Conservation (phyloP, 2,329 filamentous ascomycete genomes). For the Monilinia fructigena region DNA sequence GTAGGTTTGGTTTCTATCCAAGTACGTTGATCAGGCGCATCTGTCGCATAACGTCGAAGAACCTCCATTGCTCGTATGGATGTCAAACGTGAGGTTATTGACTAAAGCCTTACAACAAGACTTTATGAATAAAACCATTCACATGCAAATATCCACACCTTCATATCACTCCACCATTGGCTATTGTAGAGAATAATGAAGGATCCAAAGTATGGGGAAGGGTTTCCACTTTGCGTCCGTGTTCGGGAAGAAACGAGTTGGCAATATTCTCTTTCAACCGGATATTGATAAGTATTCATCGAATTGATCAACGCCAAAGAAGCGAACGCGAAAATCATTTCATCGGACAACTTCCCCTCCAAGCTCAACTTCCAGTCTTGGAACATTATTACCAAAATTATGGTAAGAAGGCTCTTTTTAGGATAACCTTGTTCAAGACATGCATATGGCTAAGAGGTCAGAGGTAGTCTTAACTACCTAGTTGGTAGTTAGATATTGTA, state of each 20-base stretch:
- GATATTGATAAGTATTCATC: not conserved
- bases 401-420: not conserved
- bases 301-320: not conserved
- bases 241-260: slow-evolving; percentile 4
- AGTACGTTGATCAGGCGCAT: slow-evolving; percentile 31
- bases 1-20: slow-evolving; percentile 70
- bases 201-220: not conserved
- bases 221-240: not conserved
- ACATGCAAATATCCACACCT: not conserved
- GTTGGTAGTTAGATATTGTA: not conserved
- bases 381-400: not conserved
- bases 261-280: not conserved
- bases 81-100: not conserved
- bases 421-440: not conserved
- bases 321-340: not conserved
- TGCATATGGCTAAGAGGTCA: not conserved
- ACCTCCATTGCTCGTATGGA: slow-evolving; percentile 30
- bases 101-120: not conserved
- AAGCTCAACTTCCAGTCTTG: slow-evolving; percentile 12
- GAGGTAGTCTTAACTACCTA: too few relatives aligned
- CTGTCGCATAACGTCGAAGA: slow-evolving; percentile 29
- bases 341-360: not conserved
- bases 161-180: not conserved
- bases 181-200: not conserved
- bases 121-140: not conserved